Evolutionary conservation across 2,329 filamentous ascomycete genomes (phyloP), one percentile per base, ranked within the genome.

Genomic region (Monilinia polystroma): DNA sequence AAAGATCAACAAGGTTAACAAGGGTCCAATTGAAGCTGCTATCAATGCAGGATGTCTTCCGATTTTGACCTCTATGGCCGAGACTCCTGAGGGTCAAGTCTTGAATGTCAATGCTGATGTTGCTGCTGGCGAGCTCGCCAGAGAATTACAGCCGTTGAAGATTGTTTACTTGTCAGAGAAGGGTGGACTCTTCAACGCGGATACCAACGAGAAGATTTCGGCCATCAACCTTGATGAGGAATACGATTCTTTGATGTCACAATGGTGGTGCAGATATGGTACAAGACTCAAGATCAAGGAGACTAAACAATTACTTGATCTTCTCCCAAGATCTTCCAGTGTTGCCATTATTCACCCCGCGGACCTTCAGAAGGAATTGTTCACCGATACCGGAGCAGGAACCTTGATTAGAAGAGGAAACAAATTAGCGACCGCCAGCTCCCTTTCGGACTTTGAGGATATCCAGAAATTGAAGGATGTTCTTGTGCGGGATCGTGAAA

Each of bases 141-240:
- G 92, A 68, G 87, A 91, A 66, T 83, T 99, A 64, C 89, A 98
- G 79, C 95, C 95, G 35, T 82, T 98, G 75, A 99, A 99, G 87
- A 94, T 98, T 69, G 93, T 99, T 68, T 99, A 97, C 78, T 84
- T 98, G n/a, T 96, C 93, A 6, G 95, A 99, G 81, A 98, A 98
- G 84, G 95, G 95, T 60, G 95, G 94, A 10, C 81, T 99, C 45
- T 96, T 97, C 80, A 92, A 98, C 77, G 93, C 93, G 68, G 91
- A 96, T 70, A 91, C 89, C n/a, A 90, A 90, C 68, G 90, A 94
- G 82, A 96, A 97, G 82, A 98, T 98, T 76, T 97, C 94, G 7
- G 91, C 90, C 68, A 98, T 98, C 80, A 98, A 98, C 81, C 84
- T 99, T 67, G 95, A 99, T 76, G 93, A 96, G 80, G 95, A 99